Conservation (phyloP, 345 rosid species). For the Citrus mangshanensis region DNA sequence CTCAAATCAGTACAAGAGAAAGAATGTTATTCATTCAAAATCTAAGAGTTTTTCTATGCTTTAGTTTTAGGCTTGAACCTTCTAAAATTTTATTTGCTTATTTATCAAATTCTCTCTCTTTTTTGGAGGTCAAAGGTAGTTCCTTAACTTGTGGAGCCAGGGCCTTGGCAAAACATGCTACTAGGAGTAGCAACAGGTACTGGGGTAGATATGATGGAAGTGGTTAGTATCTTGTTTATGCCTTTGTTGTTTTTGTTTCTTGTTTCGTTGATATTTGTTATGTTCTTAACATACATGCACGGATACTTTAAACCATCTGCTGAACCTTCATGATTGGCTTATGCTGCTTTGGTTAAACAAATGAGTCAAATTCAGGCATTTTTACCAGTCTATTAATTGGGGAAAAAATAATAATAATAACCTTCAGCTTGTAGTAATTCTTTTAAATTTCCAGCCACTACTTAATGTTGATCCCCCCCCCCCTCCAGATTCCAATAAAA, state of each 20-base stretch:
- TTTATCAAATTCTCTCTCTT: conserved; percentile 4
- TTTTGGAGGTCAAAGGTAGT: conserved; percentile 56
- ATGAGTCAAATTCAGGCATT: not conserved
- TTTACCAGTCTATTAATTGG: not conserved
- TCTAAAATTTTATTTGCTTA: not conserved
- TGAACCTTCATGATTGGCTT: not conserved
- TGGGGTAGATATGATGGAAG: conserved; percentile 66
- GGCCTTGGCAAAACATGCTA: conserved; percentile 72
- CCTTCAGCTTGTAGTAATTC: not conserved
- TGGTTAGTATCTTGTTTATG: conserved; percentile 37
- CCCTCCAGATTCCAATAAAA: conserved; percentile 55
- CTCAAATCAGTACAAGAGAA: not conserved
- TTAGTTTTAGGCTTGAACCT: not conserved
- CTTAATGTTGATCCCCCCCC: not conserved
- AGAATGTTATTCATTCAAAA: not conserved
- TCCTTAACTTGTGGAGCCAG: conserved; percentile 71
- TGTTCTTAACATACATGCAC: not conserved
- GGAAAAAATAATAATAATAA: too few relatives aligned
- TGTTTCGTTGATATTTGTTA: not conserved
- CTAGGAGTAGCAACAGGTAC: conserved; percentile 48
- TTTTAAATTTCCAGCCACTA: not conserved
- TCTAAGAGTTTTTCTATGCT: not conserved
- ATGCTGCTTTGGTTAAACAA: not conserved
- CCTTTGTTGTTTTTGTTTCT: not conserved
- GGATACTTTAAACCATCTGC: not conserved